Evolutionary conservation across 768 basidiomycete genomes (phyloP), one percentile per base, ranked within the genome.

Genomic region (Lactifluus hygrophoroides): DNA sequence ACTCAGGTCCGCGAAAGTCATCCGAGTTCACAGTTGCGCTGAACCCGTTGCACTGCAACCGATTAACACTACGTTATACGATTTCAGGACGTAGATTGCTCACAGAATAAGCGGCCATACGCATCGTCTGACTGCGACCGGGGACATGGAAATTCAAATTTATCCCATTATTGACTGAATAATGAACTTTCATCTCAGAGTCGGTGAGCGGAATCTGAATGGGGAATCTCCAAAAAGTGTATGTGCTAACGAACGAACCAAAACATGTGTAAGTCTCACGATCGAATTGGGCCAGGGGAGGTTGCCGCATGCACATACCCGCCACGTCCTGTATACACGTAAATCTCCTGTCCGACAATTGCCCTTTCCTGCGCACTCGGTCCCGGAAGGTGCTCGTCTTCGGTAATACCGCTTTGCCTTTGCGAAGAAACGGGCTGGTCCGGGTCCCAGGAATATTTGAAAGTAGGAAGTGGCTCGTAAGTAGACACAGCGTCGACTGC

Each of bases 141-240:
- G 96, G 94, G 14, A 98, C 85, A 69, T 80, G 84, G 70, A 99
- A 99, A 35, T 81, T 78, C 49, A 91, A 74, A 58, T 80, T 77
- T 49, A 86, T 82, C 3, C 94, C 88, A 10, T 80, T 74, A 69
- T 98, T 97, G 66, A 99, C 76, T 52, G 79, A 79, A 71, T 99
- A 99, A 55, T 73, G 76, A 51, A 98, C 77, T 49, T 76, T 73
- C 79, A 93, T 88, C 73, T 95, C 90, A 38, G 75, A 73, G 9
- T 75, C 71, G 1, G 78, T 76, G 2, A 97, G 70, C 0, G 91
- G 92, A 54, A 99, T 78, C 62, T 85, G 82, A 49, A 97, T 82
- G 66, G 85, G 76, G 74, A 97, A 97, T 53, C 95, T 80, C 89
- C 93, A 98, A 75, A 99, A 99, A 1, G 91, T 91, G 68, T 82